Conservation (phyloP, 176 grass and related monocot species). For the Raddia distichophylla region DNA sequence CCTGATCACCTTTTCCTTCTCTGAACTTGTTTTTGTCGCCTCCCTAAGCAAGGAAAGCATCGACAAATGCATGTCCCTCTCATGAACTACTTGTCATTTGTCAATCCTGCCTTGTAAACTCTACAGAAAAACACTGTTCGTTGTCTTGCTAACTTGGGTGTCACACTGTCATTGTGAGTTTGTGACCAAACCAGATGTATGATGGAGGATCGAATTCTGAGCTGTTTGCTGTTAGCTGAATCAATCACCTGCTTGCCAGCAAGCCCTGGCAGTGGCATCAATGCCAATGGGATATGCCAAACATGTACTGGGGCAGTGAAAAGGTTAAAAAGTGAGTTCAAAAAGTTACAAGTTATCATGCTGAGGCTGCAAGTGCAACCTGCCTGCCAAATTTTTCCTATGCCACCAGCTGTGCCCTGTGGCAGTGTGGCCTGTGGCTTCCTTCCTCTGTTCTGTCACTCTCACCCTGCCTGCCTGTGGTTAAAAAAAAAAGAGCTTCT, state of each 20-base stretch:
- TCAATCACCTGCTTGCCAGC: conserved; percentile 12
- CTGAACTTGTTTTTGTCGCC: not conserved
- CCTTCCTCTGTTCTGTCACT: not conserved
- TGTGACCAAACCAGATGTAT: not conserved
- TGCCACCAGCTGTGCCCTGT: not conserved
- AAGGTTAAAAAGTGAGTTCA: conserved; percentile 22
- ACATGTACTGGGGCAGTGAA: conserved; percentile 31
- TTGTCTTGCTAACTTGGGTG: not conserved
- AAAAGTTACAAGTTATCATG: conserved; percentile 15
- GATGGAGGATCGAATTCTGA: not conserved
- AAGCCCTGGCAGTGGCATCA: conserved; percentile 7
- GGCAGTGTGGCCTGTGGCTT: not conserved
- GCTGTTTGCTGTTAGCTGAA: conserved; percentile 1
- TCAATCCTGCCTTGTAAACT: not conserved
- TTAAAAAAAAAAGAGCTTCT: not conserved
- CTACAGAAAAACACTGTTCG: not conserved
- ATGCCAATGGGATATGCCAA: conserved; percentile 5
- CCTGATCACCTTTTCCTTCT: not conserved
- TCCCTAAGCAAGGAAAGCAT: not conserved
- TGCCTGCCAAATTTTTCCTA: conserved; percentile 16
- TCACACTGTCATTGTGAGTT: not conserved
- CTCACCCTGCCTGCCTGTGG: not conserved
- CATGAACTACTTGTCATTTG: not conserved
- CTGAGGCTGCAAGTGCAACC: not conserved
- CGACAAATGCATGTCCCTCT: not conserved